Base-by-base conservation (phyloP, 169 alveolate species). In the Plasmodium knowlesi region DNA sequence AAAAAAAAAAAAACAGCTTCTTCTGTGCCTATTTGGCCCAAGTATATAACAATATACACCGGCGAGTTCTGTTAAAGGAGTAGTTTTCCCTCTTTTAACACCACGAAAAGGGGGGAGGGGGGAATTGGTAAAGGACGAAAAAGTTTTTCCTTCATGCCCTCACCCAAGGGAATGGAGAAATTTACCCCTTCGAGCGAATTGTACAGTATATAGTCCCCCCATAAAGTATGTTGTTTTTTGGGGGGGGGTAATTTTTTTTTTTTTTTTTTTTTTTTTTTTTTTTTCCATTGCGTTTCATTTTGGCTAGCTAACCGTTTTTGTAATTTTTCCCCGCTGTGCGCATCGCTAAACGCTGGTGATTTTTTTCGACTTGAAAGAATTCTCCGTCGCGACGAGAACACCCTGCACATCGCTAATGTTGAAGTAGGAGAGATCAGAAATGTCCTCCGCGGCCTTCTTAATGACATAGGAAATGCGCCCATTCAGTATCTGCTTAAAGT, bases 401-500 rank as follows among this genome's bases (percentile, higher is more conserved):
- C 86, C 82, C 28, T 86, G 74, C 12, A 76, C 72, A 8, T 86
- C 53, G 32, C 43, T 43, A 30, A 37, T n/a, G n/a, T 74, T 79
- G 37, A 53, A 86, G 43, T 54, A 86, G n/a, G 93, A 76, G 3
- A 86, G 54, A 39, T 86, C 93, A 12, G 93, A 76, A 3, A 86
- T 86, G 43, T 74, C 67, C 16, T 78, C 88, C 32, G 41, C n/a
- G 14, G 67, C 53, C 43, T 86, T 86, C 46, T 86, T 86, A 43
- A 86, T 86, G 16, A 79, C 70, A 37, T 86, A 86, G 4, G 93
- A 74, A 25, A 78, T 25, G 5, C 80, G 9, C 10, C 81, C 72
- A 86, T 86, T 86, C 16, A 86, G 28, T 0, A 70, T 88, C 8
- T 86, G 37, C 30, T 54, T 76, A 53, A 86, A 32, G 76, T 86